phyloP scores from a whole-genome alignment of 768 basidiomycete genomes.

The Collybia nuda region DNA sequence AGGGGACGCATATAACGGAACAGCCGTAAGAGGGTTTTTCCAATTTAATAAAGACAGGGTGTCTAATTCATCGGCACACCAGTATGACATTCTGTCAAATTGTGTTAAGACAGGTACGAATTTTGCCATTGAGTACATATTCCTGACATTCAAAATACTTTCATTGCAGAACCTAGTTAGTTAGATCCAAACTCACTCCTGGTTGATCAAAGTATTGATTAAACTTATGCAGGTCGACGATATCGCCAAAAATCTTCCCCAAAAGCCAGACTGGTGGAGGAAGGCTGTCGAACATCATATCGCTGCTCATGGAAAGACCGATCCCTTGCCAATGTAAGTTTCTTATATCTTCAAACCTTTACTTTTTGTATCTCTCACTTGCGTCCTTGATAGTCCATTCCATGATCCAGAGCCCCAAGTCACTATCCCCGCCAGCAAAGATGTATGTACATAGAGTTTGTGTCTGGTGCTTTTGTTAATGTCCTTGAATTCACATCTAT shows the following conservation, averaged over 20 bases:
- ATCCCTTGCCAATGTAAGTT: conserved; percentile 15
- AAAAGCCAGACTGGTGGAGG: conserved; percentile 11
- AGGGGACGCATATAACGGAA: not conserved
- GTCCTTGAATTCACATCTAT: not conserved
- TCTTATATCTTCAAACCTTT: not conserved
- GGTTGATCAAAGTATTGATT: not conserved
- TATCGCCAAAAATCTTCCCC: not conserved
- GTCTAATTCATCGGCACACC: not conserved
- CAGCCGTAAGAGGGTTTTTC: not conserved
- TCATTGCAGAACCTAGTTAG: too few species aligned
- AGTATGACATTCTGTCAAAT: conserved; percentile 17
- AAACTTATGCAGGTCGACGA: not conserved
- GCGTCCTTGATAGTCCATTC: conserved; percentile 18
- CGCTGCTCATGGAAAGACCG: conserved; percentile 10
- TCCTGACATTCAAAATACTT: too few species aligned
- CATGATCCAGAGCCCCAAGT: conserved; percentile 32
- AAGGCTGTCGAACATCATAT: conserved; percentile 15
- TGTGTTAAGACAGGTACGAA: conserved; percentile 2
- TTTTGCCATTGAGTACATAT: not conserved
- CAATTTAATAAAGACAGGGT: too few species aligned
- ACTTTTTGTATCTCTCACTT: not conserved
- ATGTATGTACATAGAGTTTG: not conserved
- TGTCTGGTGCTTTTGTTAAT: not conserved
- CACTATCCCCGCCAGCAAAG: conserved; percentile 13
- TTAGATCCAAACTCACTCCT: too few species aligned